These are phyloP conservation scores for Lepraria neglecta DNA, from an alignment of 495 filamentous ascomycete species.

Conservation along the genomic window DNA sequence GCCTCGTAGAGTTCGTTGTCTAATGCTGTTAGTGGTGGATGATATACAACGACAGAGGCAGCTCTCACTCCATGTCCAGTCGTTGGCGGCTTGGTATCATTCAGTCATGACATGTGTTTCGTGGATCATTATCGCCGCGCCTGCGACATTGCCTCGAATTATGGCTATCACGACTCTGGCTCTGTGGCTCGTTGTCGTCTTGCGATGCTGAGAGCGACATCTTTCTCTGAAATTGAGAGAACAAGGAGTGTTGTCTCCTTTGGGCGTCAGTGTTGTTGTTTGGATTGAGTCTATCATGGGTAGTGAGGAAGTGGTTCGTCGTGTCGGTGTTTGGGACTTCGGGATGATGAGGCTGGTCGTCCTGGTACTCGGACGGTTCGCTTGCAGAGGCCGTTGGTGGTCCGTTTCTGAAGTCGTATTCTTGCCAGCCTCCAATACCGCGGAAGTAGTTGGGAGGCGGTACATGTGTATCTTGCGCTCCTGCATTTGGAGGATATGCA, in stretches of 20 bases:
- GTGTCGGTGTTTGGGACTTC: not conserved
- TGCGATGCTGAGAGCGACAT: not conserved
- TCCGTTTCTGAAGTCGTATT: not conserved
- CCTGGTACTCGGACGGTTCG: not conserved
- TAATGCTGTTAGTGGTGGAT: too few relatives aligned
- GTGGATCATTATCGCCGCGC: too few relatives aligned
- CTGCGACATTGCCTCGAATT: too few relatives aligned
- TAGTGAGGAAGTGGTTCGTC: not conserved
- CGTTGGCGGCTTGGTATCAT: too few relatives aligned
- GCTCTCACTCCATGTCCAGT: too few relatives aligned
- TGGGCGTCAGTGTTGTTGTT: not conserved
- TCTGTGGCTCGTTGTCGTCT: conserved; percentile 1
- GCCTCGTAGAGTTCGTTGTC: too few relatives aligned
- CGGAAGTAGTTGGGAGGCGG: not conserved
- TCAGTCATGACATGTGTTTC: too few relatives aligned
- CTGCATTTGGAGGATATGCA: not conserved
- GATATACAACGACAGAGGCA: too few relatives aligned
- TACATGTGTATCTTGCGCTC: not conserved
- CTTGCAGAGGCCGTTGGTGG: not conserved
- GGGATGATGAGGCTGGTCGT: not conserved
- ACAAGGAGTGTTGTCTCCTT: not conserved
- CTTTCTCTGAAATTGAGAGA: not conserved
- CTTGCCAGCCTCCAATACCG: not conserved
- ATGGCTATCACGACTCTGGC: too few relatives aligned
- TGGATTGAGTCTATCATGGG: not conserved